Evolutionary conservation across 1,139 yeast species (phyloP).

Genomic region (Candida albicans): DNA sequence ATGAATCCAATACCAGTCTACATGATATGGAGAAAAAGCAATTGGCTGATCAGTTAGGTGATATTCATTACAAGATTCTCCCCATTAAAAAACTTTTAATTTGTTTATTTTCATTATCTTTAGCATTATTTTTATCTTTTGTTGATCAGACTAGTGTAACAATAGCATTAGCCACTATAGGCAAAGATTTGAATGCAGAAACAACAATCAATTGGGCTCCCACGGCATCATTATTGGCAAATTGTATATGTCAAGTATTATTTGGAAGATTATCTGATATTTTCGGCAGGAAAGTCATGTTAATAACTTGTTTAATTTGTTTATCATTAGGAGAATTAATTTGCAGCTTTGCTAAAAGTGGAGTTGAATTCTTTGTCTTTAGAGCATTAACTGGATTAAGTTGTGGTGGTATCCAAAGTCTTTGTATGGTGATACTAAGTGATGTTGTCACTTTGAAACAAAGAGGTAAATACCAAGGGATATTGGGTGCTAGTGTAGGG

Average conservation of each 20-base stretch:
- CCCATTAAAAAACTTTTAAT: constrained; percentile 25
- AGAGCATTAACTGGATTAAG: constrained; percentile 48
- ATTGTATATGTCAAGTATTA: constrained; percentile 43
- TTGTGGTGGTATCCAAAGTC: constrained; percentile 44
- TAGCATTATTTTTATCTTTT: constrained; percentile 36
- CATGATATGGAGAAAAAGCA: constrained; percentile 3
- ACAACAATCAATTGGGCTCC: constrained; percentile 50
- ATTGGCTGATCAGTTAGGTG: constrained; percentile 25
- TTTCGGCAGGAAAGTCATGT: constrained; percentile 43
- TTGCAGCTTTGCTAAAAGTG: constrained; percentile 41
- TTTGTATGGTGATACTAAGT: constrained; percentile 45
- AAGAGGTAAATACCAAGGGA: constrained; percentile 46
- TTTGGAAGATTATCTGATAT: constrained; percentile 45
- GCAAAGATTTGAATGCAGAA: constrained; percentile 35
- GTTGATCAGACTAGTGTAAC: constrained; percentile 45
- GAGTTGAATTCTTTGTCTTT: constrained; percentile 40
- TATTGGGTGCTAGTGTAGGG: constrained; percentile 51
- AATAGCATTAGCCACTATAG: constrained; percentile 43
- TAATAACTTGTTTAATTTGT: constrained; percentile 31
- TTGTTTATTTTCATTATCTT: constrained; percentile 26
- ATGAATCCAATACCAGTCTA: too few species aligned
- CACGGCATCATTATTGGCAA: constrained; percentile 46
- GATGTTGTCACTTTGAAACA: constrained; percentile 43
- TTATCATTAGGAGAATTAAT: constrained; percentile 41
- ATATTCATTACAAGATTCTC: constrained; percentile 29